phyloP scores from a whole-genome alignment of 495 filamentous ascomycete genomes.

The Jackrogersella minutella region DNA sequence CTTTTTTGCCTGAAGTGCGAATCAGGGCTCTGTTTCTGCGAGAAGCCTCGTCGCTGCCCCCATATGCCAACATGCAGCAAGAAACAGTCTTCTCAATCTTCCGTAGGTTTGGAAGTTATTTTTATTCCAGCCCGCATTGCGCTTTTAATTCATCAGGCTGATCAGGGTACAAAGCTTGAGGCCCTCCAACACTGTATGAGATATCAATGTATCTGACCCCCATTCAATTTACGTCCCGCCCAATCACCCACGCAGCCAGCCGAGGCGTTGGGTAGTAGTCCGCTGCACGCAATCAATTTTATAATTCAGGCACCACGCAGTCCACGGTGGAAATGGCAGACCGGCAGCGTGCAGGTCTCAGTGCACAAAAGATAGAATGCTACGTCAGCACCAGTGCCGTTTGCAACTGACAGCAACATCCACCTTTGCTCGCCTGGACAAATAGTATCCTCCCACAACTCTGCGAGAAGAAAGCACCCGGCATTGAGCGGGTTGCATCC shows the following conservation, averaged over 20 bases:
- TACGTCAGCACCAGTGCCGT: slow-evolving; percentile 7
- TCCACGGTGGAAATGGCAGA: slow-evolving; percentile 11
- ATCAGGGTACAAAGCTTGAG: slow-evolving; percentile 13
- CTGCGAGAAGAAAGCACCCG: slow-evolving; percentile 12
- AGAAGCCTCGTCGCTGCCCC: background rate
- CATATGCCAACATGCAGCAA: background rate
- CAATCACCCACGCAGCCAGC: slow-evolving; percentile 29
- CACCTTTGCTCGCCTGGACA: background rate
- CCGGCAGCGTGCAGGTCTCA: slow-evolving; percentile 20
- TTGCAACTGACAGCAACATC: slow-evolving; percentile 5
- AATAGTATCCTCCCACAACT: slow-evolving; percentile 4
- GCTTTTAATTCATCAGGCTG: background rate
- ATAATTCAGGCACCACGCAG: slow-evolving; percentile 37
- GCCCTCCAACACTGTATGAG: slow-evolving; percentile 18
- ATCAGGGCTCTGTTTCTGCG: slow-evolving; percentile 15
- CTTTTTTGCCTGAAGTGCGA: slow-evolving; percentile 15
- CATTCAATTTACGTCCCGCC: background rate
- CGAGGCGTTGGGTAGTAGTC: slow-evolving; percentile 31
- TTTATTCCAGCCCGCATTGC: slow-evolving; percentile 10
- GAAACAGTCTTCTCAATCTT: background rate
- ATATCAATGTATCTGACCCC: slow-evolving; percentile 1
- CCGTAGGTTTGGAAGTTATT: background rate
- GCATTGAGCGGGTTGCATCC: slow-evolving; percentile 33
- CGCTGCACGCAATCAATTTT: slow-evolving; percentile 36
- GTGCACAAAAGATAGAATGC: slow-evolving; percentile 2